Conservation (phyloP, 2,329 filamentous ascomycete species). For the Ambrosiella beaveri region DNA sequence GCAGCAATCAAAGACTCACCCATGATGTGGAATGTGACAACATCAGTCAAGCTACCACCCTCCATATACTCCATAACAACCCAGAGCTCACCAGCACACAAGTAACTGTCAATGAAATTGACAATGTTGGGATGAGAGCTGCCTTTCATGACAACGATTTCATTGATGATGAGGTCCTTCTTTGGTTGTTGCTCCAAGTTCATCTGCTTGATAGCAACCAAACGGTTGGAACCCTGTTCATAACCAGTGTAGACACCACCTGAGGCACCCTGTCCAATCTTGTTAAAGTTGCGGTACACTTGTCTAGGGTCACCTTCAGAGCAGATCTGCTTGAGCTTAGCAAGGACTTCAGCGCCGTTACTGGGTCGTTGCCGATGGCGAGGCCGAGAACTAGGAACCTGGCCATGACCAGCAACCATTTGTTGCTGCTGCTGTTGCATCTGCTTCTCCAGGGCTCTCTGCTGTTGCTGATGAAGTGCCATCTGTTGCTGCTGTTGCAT, state of each 20-base stretch:
- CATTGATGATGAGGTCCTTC: conserved; percentile 98
- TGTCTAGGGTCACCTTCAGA: conserved; percentile 75
- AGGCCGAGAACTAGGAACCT: conserved; percentile 41
- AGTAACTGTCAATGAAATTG: conserved; percentile 96
- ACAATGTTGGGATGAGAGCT: conserved; percentile 97
- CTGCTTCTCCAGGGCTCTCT: conserved; percentile 12
- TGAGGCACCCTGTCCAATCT: conserved; percentile 94
- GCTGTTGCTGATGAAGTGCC: conserved; percentile 13
- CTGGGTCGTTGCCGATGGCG: conserved; percentile 66
- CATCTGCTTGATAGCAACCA: conserved; percentile 99
- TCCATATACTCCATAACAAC: conserved; percentile 99
- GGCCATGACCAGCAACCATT: conserved; percentile 17
- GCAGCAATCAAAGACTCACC: conserved; percentile 92
- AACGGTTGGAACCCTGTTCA: conserved; percentile 63
- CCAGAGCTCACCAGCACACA: conserved; percentile 83
- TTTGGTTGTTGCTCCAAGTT: conserved; percentile 96
- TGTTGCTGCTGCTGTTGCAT: conserved; percentile 23
- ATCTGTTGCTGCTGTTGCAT: conserved; percentile 13
- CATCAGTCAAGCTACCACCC: conserved; percentile 89
- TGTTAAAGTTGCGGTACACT: conserved; percentile 72
- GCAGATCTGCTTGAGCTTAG: conserved; percentile 74
- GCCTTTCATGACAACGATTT: conserved; percentile 98
- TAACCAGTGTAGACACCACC: conserved; percentile 90
- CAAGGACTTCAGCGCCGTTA: conserved; percentile 64
- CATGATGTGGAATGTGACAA: conserved; percentile 99